These are phyloP conservation scores for Trichophyton verrucosum DNA, from an alignment of 2,329 filamentous ascomycete genomes.

Conservation along the genomic window DNA sequence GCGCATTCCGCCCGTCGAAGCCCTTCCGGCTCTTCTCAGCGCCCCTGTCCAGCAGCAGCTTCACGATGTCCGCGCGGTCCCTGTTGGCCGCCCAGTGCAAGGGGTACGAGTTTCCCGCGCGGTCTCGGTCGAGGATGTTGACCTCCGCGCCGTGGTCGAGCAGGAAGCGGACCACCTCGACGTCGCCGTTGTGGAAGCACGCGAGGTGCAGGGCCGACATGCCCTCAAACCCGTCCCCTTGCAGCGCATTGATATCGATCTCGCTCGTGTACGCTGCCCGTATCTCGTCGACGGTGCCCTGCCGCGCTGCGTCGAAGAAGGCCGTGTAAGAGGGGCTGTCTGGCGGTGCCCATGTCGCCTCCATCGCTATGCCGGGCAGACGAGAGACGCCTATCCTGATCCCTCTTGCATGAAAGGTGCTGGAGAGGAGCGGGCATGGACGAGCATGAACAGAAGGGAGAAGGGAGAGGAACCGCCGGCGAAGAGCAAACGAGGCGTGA, in stretches of 20 bases:
- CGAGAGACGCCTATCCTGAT: too few species aligned
- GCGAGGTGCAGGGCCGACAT: slow-evolving; percentile 18
- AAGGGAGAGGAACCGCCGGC: background rate
- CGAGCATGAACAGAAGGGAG: background rate
- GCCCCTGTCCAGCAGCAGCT: background rate
- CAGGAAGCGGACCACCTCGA: slow-evolving; percentile 18
- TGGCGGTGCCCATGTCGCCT: slow-evolving; percentile 1
- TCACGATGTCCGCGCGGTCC: slow-evolving; percentile 1
- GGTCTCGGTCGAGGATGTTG: background rate
- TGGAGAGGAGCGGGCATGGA: background rate
- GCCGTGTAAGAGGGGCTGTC: background rate
- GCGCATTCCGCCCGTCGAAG: slow-evolving; percentile 1
- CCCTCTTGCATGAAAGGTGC: background rate
- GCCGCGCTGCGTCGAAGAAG: slow-evolving; percentile 1
- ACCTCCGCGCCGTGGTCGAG: slow-evolving; percentile 16
- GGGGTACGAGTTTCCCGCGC: slow-evolving; percentile 1
- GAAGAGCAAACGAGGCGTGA: background rate
- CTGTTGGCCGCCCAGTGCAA: slow-evolving; percentile 4
- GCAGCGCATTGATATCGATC: slow-evolving; percentile 2
- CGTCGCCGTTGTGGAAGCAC: slow-evolving; percentile 13
- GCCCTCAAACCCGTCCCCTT: slow-evolving; percentile 1
- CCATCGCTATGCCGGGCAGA: background rate
- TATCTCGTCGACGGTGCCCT: background rate
- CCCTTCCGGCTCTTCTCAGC: background rate
- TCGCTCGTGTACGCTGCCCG: background rate